Percentiles rank a stretch among this genome's conserved stretches.
Conservation (phyloP, 306 rosid species). For the Fragaria vesca region DNA sequence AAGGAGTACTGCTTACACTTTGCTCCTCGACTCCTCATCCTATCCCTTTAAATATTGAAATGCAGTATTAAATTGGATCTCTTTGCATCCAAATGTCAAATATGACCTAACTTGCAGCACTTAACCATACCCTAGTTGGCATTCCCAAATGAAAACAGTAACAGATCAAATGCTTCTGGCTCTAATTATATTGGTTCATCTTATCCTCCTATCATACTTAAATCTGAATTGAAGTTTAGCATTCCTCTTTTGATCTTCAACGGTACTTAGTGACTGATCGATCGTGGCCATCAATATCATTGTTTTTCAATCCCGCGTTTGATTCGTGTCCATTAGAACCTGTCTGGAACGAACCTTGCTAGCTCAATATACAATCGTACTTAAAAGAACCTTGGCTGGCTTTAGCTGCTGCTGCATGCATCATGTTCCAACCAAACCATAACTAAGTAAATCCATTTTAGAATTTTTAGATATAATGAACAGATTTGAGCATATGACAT, state of each 20-base stretch:
- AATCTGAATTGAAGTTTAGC: neutral
- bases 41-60: neutral
- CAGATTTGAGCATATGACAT: neutral
- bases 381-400: neutral
- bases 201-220: neutral
- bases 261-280: neutral
- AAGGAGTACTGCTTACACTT: neutral
- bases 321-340: constrained; percentile 15
- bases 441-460: neutral
- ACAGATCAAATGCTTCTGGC: neutral
- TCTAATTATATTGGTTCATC: neutral
- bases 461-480: neutral
- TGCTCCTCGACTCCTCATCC: neutral
- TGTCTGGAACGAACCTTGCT: neutral
- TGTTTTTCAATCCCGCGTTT: neutral
- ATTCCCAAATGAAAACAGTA: neutral
- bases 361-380: constrained; percentile 3
- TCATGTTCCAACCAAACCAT: constrained; percentile 1
- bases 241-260: neutral
- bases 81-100: neutral
- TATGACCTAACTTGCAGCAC: constrained; percentile 1
- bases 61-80: neutral
- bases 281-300: constrained; percentile 1
- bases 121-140: neutral
- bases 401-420: neutral